Conservation (phyloP, 2,329 filamentous ascomycete genomes). For the Beauveria varroae region DNA sequence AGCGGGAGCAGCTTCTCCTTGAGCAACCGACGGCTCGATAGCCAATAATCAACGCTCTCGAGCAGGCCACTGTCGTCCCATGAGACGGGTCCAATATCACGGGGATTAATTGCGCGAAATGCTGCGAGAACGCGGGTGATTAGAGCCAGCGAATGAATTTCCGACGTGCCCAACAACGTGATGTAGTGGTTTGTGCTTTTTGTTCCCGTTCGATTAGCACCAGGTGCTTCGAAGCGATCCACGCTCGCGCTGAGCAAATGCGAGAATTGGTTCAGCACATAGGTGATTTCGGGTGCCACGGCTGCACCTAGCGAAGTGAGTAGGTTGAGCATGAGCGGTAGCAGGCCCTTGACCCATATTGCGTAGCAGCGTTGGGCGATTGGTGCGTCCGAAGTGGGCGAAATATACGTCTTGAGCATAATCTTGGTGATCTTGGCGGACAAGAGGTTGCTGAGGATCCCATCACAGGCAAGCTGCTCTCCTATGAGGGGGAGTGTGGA, state of each 20-base stretch:
- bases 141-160: slow-evolving; percentile 72
- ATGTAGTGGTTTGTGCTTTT: slow-evolving; percentile 53
- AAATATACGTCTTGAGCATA: slow-evolving; percentile 63
- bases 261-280: slow-evolving; percentile 85
- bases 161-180: slow-evolving; percentile 64
- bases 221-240: slow-evolving; percentile 59
- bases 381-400: slow-evolving; percentile 68
- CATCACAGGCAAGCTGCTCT: slow-evolving; percentile 84
- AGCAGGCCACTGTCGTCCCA: slow-evolving; percentile 68
- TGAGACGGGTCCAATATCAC: slow-evolving; percentile 63
- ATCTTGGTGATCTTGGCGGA: slow-evolving; percentile 72
- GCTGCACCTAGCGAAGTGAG: slow-evolving; percentile 73
- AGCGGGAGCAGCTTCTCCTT: slow-evolving; percentile 67
- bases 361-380: slow-evolving; percentile 68
- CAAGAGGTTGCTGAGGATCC: slow-evolving; percentile 69
- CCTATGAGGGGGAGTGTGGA: slow-evolving; percentile 75
- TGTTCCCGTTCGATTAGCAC: slow-evolving; percentile 44
- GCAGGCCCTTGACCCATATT: slow-evolving; percentile 82
- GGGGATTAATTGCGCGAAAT: slow-evolving; percentile 57
- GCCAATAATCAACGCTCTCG: slow-evolving; percentile 78
- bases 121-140: slow-evolving; percentile 65
- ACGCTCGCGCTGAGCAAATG: slow-evolving; percentile 67
- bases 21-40: slow-evolving; percentile 61
- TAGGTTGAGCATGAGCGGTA: slow-evolving; percentile 84
- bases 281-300: slow-evolving; percentile 75